Evolutionary conservation across 495 filamentous ascomycete species (phyloP), one percentile per base, ranked within the genome.

Genomic region (Penicillium chermesinum): DNA sequence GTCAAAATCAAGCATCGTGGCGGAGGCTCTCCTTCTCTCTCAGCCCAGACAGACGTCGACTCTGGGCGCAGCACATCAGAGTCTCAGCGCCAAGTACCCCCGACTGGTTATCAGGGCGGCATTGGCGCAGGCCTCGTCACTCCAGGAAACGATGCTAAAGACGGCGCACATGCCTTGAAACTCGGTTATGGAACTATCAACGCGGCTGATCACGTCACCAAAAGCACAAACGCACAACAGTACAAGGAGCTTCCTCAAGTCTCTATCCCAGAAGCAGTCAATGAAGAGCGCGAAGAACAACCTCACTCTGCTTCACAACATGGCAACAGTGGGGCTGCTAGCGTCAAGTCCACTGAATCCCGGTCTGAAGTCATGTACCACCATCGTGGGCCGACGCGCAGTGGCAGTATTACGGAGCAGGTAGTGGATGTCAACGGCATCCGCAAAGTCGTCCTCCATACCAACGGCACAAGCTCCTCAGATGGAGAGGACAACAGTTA

Each of bases 401-500:
- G 85, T 54, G 90, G 90, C 9, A 90, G 85, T 64, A 95, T 96
- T 57, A 91, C 88, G 0, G 89, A 95, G 66, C 89, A 90, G 57
- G 77, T 90, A 15, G 70, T 94, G 32, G 88, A 95, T 61, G 73
- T 85, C 9, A 85, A 86, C 37, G 89, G 89, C 1, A 77, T 94
- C 25, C 83, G 85, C 35, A 96, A 96, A 69, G 81, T 93, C 9
- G 82, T 96, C 8, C 77, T 96, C 9, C 86, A 91, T 53, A 81
- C 84, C 33, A 85, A 76, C 15, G 81, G 76, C 55, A 77, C 74
- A 25, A 75, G 72, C 34, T 73, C 71, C 3, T 74, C 70, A 0
- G 67, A 72, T 1, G 50, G 47, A 3, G 72, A 73, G 35, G 44
- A 44, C 10, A 44, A 43, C 32, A 32, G 13, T 2, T 49, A 43